A percentile compares a stretch with the other conserved stretches of the same genome.
Evolutionary conservation across 1,139 yeast species (phyloP).

Genomic region (Blastobotrys persicus): DNA sequence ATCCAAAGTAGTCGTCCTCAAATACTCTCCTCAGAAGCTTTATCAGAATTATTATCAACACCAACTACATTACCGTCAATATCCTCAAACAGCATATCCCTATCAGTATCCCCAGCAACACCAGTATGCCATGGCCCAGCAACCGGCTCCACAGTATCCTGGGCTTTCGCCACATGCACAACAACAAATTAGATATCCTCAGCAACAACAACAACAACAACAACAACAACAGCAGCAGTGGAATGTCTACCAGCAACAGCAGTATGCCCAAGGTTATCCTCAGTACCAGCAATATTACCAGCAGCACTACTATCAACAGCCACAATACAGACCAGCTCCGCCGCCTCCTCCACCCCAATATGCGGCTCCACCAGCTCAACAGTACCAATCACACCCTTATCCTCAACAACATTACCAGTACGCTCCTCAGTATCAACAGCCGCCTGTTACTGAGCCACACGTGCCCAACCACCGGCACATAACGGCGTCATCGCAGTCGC

Average conservation of each 20-base stretch:
- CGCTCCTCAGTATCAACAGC: neutral
- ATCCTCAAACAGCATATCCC: neutral
- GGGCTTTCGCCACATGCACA: slow-evolving; percentile 5
- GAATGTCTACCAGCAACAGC: neutral
- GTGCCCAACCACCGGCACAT: neutral
- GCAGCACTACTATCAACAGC: slow-evolving; percentile 6
- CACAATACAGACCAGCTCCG: neutral
- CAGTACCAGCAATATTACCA: slow-evolving; percentile 3
- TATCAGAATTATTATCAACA: neutral
- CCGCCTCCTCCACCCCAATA: neutral
- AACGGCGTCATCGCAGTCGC: neutral
- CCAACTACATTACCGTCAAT: slow-evolving; percentile 6
- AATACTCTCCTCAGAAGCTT: slow-evolving; percentile 12
- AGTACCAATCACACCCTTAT: neutral
- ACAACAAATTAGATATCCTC: neutral
- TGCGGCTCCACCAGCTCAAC: neutral
- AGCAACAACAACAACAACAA: slow-evolving; percentile 7
- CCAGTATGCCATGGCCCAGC: slow-evolving; percentile 3
- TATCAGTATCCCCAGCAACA: slow-evolving; percentile 5
- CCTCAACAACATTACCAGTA: slow-evolving; percentile 1
- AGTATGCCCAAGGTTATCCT: neutral
- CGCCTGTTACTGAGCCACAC: no score
- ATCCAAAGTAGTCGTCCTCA: slow-evolving; percentile 12
- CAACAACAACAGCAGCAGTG: slow-evolving; percentile 6
- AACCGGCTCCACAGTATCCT: slow-evolving; percentile 6